phyloP scores from a whole-genome alignment of 2,329 filamentous ascomycete species.

The Iodosphaeria phyllophila region DNA sequence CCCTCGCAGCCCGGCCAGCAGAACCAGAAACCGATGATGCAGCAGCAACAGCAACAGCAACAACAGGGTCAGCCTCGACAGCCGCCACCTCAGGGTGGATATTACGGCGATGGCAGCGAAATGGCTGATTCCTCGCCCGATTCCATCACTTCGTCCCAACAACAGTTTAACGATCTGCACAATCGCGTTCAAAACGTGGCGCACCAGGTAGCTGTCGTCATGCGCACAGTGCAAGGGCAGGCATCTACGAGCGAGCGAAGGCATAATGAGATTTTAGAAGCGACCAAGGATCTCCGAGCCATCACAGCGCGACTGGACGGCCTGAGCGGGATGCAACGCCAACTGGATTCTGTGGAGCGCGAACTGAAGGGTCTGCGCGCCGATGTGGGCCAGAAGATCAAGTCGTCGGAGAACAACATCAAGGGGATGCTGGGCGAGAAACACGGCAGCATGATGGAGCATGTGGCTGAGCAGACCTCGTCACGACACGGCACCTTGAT shows the following conservation, averaged over 20 bases:
- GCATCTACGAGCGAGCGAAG: constrained; percentile 33
- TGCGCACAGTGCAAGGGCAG: constrained; percentile 33
- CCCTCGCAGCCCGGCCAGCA: constrained; percentile 15
- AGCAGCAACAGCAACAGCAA: constrained; percentile 14
- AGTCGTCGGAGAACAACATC: constrained; percentile 30
- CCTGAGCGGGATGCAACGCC: constrained; percentile 22
- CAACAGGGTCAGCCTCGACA: constrained; percentile 7
- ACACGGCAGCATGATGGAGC: constrained; percentile 26
- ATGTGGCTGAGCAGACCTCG: constrained; percentile 24
- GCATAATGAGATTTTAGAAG: constrained; percentile 31
- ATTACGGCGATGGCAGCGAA: constrained; percentile 14
- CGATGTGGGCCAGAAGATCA: constrained; percentile 30
- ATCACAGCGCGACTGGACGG: constrained; percentile 25
- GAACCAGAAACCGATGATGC: constrained; percentile 15
- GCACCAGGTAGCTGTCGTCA: constrained; percentile 47
- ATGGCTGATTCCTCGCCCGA: constrained; percentile 29
- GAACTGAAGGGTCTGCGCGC: constrained; percentile 38
- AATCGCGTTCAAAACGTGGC: constrained; percentile 59
- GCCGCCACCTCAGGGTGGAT: constrained; percentile 4
- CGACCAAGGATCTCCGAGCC: constrained; percentile 26
- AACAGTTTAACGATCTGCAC: constrained; percentile 71
- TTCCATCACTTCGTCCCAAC: constrained; percentile 26
- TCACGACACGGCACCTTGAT: constrained; percentile 37
- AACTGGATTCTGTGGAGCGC: constrained; percentile 33
- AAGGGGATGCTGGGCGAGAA: constrained; percentile 32